Conservation (phyloP, 192 early-diverging fungal species). For the Coemansia sp. region DNA sequence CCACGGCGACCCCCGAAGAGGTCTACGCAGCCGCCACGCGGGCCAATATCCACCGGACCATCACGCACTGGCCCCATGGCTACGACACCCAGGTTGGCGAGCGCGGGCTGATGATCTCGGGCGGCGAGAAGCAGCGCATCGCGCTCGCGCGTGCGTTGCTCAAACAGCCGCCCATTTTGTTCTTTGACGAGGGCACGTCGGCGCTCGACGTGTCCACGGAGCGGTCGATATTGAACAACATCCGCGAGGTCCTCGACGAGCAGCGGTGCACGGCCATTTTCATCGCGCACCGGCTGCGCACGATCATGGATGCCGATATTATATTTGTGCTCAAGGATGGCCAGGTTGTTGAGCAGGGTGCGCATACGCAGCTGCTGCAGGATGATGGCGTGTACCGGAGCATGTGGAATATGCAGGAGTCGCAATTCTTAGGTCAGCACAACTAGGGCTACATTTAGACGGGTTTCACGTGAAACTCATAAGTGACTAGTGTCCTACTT, state of each 20-base stretch:
- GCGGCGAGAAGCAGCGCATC: slow-evolving; percentile 70
- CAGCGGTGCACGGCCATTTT: slow-evolving; percentile 81
- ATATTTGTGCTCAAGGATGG: slow-evolving; percentile 93
- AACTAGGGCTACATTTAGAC: background rate
- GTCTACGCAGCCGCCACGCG: slow-evolving; percentile 56
- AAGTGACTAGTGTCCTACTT: background rate
- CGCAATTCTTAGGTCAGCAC: slow-evolving; percentile 11
- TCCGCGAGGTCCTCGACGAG: slow-evolving; percentile 69
- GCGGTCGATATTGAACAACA: slow-evolving; percentile 78
- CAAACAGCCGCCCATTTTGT: slow-evolving; percentile 56
- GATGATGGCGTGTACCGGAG: slow-evolving; percentile 73
- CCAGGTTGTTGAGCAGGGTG: slow-evolving; percentile 79
- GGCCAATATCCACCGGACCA: slow-evolving; percentile 63
- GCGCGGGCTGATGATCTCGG: slow-evolving; percentile 68
- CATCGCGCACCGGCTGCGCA: slow-evolving; percentile 91
- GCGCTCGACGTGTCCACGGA: slow-evolving; percentile 64
- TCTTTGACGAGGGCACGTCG: slow-evolving; percentile 66
- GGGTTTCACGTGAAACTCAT: background rate
- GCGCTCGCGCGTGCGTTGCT: slow-evolving; percentile 52
- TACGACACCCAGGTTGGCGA: slow-evolving; percentile 72
- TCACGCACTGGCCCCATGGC: slow-evolving; percentile 57
- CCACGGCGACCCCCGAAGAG: slow-evolving; percentile 62
- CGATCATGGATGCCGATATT: slow-evolving; percentile 85
- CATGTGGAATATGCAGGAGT: slow-evolving; percentile 77
- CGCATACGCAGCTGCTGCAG: slow-evolving; percentile 72